Percentiles rank a stretch among this genome's conserved stretches.
phyloP scores from a whole-genome alignment of 108 stramenopile genomes.

The Fistulifera pelliculosa region DNA sequence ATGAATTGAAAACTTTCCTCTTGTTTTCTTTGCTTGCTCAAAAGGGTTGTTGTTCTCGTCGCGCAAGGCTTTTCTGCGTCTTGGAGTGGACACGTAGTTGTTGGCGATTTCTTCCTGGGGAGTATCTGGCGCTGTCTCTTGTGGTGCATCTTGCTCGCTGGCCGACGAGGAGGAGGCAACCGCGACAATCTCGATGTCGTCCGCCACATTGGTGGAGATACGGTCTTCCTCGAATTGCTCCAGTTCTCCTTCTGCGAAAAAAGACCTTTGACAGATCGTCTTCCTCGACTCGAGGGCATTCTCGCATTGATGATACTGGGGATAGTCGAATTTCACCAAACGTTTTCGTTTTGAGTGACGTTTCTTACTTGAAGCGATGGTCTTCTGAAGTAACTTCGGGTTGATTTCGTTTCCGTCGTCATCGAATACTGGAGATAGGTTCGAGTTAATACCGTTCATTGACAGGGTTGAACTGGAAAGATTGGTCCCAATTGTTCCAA shows the following conservation, averaged over 20 bases:
- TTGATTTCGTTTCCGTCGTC: neutral
- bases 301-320: conserved; percentile 60
- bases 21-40: no score
- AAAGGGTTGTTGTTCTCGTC: no score
- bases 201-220: conserved; percentile 44
- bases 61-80: neutral
- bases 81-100: conserved; percentile 4
- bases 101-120: no score
- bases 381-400: neutral
- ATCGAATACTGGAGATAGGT: neutral
- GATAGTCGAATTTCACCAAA: conserved; percentile 71
- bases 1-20: no score
- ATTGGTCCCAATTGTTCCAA: neutral
- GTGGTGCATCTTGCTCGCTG: conserved; percentile 4
- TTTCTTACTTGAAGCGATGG: neutral
- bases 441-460: neutral
- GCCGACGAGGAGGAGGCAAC: conserved; percentile 33
- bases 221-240: conserved; percentile 76
- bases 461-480: no score
- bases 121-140: neutral
- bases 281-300: conserved; percentile 50
- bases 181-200: conserved; percentile 75
- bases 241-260: conserved; percentile 70
- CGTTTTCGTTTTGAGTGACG: conserved; percentile 1
- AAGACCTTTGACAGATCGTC: conserved; percentile 53